Base-by-base conservation (phyloP, 179 eudicot species). In the Heliamphora pulchella region DNA sequence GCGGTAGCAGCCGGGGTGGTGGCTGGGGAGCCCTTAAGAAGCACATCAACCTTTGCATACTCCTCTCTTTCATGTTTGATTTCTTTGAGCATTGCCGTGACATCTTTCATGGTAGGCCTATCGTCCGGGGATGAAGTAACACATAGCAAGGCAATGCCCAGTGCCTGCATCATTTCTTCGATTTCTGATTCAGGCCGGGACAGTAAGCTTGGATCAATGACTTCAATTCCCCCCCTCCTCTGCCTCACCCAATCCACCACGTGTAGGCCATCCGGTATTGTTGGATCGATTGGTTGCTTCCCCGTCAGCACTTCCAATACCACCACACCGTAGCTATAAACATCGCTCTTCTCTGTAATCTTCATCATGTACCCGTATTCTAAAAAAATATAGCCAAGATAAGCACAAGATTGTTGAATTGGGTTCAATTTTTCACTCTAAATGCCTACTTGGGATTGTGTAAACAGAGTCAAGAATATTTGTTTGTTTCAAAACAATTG, bases 231-330 rank as follows among this genome's bases (percentile, higher is more conserved):
- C 5, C 87, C 87, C 77, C 82, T 87, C 59, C 71, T 82, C 53
- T 72, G 88, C 69, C 92, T 81, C 71, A 86, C 93, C 93, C 93
- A 90, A 66, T 90, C 93, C 50, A 83, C 93, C 8, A 90, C 81
- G 83, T 90, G 93, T 66, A 80, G 80, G 65, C 93, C 90, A 1
- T 89, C 91, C 0, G 93, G 93, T 67, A 90, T 87, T 5, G 89
- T 90, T 58, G 91, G 93, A 77, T 90, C 93, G 58, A 90, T 90
- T 8, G 93, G 93, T 79, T 90, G 91, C 78, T 90, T 90, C 22
- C 93, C 93, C 20, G 93, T 89, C 66, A 89, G 79, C 8, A 90
- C 88, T 79, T 90, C 93, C 47, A 89, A 74, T 44, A 89, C 82
- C 5, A 90, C 93, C 2, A 90, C 89, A 5, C 92, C 93, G 3